Percentiles rank a stretch among this genome's conserved stretches.
These are phyloP conservation scores for Hymenoscyphus occultus DNA, from an alignment of 2,329 filamentous ascomycete genomes.

Conservation along the genomic window DNA sequence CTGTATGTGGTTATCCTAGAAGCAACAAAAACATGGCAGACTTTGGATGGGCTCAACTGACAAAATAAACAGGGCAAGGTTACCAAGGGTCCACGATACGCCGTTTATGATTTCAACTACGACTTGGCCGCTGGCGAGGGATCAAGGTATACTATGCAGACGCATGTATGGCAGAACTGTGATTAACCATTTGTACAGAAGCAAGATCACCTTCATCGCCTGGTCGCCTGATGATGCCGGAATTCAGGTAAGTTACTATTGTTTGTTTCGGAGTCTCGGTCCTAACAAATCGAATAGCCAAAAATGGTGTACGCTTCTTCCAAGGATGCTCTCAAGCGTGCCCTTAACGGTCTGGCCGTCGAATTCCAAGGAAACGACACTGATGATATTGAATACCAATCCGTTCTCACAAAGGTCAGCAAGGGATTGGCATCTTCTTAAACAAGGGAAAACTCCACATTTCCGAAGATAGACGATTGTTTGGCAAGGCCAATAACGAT, in stretches of 20 bases:
- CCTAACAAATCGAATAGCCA: slow-evolving; percentile 49
- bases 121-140: slow-evolving; percentile 69
- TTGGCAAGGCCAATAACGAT: slow-evolving; percentile 6
- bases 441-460: not conserved
- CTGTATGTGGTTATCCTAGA: slow-evolving; percentile 44
- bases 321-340: slow-evolving; percentile 80
- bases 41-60: slow-evolving; percentile 7
- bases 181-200: slow-evolving; percentile 45
- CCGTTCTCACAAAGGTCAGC: slow-evolving; percentile 64
- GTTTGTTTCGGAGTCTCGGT: not conserved
- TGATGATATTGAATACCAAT: slow-evolving; percentile 77
- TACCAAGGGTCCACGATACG: slow-evolving; percentile 73
- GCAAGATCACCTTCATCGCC: slow-evolving; percentile 75
- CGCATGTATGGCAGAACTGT: slow-evolving; percentile 18
- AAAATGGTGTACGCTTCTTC: slow-evolving; percentile 91
- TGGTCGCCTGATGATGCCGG: slow-evolving; percentile 81
- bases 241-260: slow-evolving; percentile 60
- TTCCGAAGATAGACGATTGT: not conserved
- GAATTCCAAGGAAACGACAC: slow-evolving; percentile 83
- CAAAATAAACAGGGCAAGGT: slow-evolving; percentile 47
- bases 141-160: slow-evolving; percentile 52
- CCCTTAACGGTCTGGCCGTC: slow-evolving; percentile 69
- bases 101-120: slow-evolving; percentile 83
- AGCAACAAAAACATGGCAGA: not conserved
- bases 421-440: slow-evolving; percentile 48